Percentiles rank a stretch among this genome's conserved stretches.
phyloP scores from a whole-genome alignment of 2,329 filamentous ascomycete genomes.

The Biscogniauxia marginata region DNA sequence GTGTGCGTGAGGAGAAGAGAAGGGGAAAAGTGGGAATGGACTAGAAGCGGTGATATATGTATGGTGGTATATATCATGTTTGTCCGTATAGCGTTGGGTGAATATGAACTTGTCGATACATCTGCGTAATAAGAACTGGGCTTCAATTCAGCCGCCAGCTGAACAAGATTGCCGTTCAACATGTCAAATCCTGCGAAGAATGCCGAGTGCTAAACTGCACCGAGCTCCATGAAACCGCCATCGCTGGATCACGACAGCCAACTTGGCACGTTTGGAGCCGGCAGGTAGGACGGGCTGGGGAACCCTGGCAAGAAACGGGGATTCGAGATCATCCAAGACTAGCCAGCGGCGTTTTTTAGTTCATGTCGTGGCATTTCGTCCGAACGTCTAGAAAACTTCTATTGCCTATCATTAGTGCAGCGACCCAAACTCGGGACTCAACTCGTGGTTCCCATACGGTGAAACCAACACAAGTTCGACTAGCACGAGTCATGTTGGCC shows the following conservation, averaged over 20 bases:
- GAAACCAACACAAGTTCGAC: not conserved
- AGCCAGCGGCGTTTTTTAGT: not conserved
- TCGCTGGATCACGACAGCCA: not conserved
- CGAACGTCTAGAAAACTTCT: not conserved
- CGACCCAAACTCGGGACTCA: not conserved
- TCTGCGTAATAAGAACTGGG: not conserved
- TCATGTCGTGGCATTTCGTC: no score
- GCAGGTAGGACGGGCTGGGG: not conserved
- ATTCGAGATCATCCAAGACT: not conserved
- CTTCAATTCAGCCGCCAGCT: conserved; percentile 2
- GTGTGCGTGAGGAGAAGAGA: not conserved
- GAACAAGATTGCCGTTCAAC: no score
- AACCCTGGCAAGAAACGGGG: not conserved
- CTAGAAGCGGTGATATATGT: not conserved
- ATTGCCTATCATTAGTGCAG: not conserved
- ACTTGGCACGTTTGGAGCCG: not conserved
- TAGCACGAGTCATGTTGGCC: not conserved
- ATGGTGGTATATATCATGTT: not conserved
- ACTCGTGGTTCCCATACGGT: not conserved
- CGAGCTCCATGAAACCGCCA: conserved; percentile 2
- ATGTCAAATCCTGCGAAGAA: not conserved
- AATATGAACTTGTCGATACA: not conserved
- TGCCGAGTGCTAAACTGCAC: not conserved
- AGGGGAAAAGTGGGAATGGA: not conserved
- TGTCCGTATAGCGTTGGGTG: not conserved